phyloP scores from a whole-genome alignment of 2,329 filamentous ascomycete species.

The Clonostachys rhizophaga region DNA sequence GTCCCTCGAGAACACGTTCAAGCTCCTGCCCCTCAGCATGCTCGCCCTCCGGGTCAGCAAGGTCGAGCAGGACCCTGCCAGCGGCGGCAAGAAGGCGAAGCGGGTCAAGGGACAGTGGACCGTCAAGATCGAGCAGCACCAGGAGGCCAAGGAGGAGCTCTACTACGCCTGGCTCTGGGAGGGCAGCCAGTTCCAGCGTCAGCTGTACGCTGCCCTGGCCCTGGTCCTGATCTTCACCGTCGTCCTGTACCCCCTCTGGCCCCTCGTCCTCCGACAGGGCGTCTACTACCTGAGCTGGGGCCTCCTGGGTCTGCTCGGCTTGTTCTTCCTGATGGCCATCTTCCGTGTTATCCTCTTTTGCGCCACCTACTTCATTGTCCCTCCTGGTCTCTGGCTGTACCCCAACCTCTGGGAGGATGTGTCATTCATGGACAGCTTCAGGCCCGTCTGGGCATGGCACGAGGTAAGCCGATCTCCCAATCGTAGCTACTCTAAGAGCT shows the following conservation, averaged over 20 bases:
- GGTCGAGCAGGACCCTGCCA: constrained; percentile 61
- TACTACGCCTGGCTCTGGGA: constrained; percentile 98
- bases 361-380: constrained; percentile 77
- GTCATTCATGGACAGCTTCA: constrained; percentile 96
- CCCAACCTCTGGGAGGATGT: constrained; percentile 98
- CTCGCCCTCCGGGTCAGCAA: constrained; percentile 88
- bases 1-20: constrained; percentile 89
- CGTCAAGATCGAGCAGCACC: constrained; percentile 92
- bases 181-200: constrained; percentile 88
- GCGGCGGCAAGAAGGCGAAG: constrained; percentile 67
- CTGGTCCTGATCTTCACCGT: constrained; percentile 80
- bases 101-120: constrained; percentile 95
- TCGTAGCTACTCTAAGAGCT: too few species aligned
- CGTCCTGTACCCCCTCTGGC: constrained; percentile 96
- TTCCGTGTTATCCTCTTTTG: constrained; percentile 94
- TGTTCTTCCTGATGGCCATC: constrained; percentile 98
- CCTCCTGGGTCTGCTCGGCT: constrained; percentile 79
- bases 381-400: constrained; percentile 96
- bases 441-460: constrained; percentile 96
- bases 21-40: constrained; percentile 89
- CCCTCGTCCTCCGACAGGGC: constrained; percentile 80
- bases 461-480: constrained; percentile 57
- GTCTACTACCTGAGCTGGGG: constrained; percentile 98
- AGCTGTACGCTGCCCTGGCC: constrained; percentile 82
- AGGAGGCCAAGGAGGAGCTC: constrained; percentile 80